Evolutionary conservation across 768 basidiomycete genomes (phyloP).

Genomic region (Tulasnella calospora): DNA sequence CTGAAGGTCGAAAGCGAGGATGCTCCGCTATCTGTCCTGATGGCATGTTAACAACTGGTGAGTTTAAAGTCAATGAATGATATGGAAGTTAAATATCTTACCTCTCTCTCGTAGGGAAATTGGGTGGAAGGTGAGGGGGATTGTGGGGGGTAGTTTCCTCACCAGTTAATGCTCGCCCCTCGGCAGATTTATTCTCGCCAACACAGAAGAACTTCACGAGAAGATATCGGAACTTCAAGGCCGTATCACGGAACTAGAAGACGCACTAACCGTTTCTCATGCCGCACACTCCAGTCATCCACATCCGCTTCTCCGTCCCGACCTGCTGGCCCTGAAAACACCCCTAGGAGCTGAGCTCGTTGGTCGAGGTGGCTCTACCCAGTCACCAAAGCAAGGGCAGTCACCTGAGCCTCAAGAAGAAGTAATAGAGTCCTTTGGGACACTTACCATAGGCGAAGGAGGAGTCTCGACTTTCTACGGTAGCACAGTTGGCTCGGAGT

Average conservation of each 20-base stretch:
- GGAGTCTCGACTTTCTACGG: slow-evolving; percentile 29
- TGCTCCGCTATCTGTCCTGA: slow-evolving; percentile 29
- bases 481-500: slow-evolving; percentile 28
- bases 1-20: slow-evolving; percentile 27
- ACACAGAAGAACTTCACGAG: slow-evolving; percentile 30
- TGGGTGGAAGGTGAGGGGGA: background rate
- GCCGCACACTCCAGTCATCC: slow-evolving; percentile 5
- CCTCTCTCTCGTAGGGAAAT: background rate
- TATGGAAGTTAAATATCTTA: background rate
- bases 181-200: slow-evolving; percentile 29
- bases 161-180: background rate
- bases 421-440: slow-evolving; percentile 27
- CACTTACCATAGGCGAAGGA: slow-evolving; percentile 26
- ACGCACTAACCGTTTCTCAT: slow-evolving; percentile 18
- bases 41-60: slow-evolving; percentile 27
- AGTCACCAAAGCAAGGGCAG: background rate
- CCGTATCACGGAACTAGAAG: slow-evolving; percentile 26
- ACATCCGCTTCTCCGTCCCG: slow-evolving; percentile 28
- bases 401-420: slow-evolving; percentile 14
- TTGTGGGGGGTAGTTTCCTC: background rate
- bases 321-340: slow-evolving; percentile 28
- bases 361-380: slow-evolving; percentile 1
- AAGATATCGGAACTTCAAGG: slow-evolving; percentile 26
- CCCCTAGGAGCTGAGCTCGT: slow-evolving; percentile 29
- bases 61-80: slow-evolving; percentile 23